Evolutionary conservation across 768 basidiomycete genomes (phyloP).

Genomic region (Mycena galopus): DNA sequence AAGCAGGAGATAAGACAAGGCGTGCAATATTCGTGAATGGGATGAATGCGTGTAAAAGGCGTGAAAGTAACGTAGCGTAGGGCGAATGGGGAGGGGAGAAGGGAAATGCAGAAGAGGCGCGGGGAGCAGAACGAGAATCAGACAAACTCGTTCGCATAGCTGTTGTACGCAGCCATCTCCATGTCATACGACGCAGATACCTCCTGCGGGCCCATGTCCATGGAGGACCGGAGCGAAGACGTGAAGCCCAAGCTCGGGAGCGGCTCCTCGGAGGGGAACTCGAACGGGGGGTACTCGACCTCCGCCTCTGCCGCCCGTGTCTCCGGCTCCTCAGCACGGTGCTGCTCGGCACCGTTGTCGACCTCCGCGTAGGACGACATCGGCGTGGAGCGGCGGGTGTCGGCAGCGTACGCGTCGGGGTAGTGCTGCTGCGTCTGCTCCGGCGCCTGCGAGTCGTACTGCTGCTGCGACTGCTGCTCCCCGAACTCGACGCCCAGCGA

Average conservation of each 20-base stretch:
- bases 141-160: conserved; percentile 35
- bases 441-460: neutral
- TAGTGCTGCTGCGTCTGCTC: neutral
- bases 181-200: conserved; percentile 1
- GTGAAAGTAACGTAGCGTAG: neutral
- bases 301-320: neutral
- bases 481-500: conserved; percentile 26
- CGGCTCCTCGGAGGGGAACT: conserved; percentile 30
- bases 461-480: conserved; percentile 14
- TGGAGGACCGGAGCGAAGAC: conserved; percentile 5
- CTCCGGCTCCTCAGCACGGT: neutral
- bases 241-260: conserved; percentile 2
- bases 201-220: neutral
- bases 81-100: too few species aligned
- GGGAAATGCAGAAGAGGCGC: neutral
- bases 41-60: neutral
- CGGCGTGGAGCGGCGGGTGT: conserved; percentile 14
- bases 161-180: conserved; percentile 18
- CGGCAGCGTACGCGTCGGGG: neutral
- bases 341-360: neutral
- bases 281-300: conserved; percentile 32
- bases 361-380: neutral
- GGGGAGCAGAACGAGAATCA: neutral
- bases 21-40: neutral
- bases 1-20: neutral